A percentile compares a stretch with the other conserved stretches of the same genome.
Evolutionary conservation across 345 rosid genomes (phyloP).

Genomic region (Euclidium syriacum): DNA sequence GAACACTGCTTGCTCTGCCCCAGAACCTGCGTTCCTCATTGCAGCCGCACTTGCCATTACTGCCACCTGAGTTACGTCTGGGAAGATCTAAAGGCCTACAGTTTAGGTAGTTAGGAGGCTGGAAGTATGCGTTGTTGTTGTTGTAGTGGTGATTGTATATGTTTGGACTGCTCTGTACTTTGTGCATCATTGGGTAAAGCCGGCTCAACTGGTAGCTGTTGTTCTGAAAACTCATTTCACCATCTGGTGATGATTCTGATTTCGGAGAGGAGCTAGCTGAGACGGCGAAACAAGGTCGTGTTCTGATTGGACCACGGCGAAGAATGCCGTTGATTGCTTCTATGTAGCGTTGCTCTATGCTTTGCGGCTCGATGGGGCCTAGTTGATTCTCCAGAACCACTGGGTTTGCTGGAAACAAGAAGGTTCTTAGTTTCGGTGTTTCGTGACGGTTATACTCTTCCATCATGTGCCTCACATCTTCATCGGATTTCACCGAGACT

Average conservation of each 20-base stretch:
- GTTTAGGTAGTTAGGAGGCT: slow-evolving; percentile 14
- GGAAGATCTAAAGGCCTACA: slow-evolving; percentile 30
- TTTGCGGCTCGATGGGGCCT: slow-evolving; percentile 32
- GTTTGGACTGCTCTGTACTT: slow-evolving; percentile 70
- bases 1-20: slow-evolving; percentile 46
- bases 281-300: slow-evolving; percentile 38
- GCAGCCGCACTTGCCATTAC: slow-evolving; percentile 22
- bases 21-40: slow-evolving; percentile 16
- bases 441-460: slow-evolving; percentile 64
- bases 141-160: slow-evolving; percentile 39
- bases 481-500: slow-evolving; percentile 63
- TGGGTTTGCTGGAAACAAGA: slow-evolving; percentile 57
- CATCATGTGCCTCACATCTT: slow-evolving; percentile 81
- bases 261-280: slow-evolving; percentile 67
- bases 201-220: slow-evolving; percentile 21
- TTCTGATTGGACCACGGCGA: slow-evolving; percentile 37
- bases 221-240: slow-evolving; percentile 27
- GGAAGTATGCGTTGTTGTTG: slow-evolving; percentile 27
- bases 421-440: slow-evolving; percentile 52
- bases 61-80: slow-evolving; percentile 24
- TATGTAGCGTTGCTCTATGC: slow-evolving; percentile 64
- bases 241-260: slow-evolving; percentile 57
- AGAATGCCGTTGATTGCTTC: slow-evolving; percentile 71
- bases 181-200: slow-evolving; percentile 48
- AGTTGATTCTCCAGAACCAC: slow-evolving; percentile 35